These are phyloP conservation scores for Neonectria punicea DNA, from an alignment of 2,329 filamentous ascomycete genomes.

Conservation along the genomic window DNA sequence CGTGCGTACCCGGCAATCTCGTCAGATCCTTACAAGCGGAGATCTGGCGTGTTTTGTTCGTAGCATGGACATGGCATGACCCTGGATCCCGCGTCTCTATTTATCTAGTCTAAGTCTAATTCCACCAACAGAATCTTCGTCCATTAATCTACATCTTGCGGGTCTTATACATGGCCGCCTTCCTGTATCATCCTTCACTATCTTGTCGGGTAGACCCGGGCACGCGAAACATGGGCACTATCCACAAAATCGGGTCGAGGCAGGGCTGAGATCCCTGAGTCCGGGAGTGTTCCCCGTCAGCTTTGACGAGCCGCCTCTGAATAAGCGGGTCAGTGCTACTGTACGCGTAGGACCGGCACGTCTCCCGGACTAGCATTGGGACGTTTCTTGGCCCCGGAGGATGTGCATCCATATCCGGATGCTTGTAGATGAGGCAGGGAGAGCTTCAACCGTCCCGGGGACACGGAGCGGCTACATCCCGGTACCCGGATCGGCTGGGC, in stretches of 20 bases:
- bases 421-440: neutral
- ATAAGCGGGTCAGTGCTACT: conserved; percentile 1
- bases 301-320: neutral
- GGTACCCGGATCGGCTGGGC: conserved; percentile 3
- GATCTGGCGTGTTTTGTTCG: neutral
- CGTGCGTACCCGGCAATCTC: neutral
- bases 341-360: conserved; percentile 10
- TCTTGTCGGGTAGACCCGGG: conserved; percentile 1
- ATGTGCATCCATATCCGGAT: conserved; percentile 8
- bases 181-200: conserved; percentile 10
- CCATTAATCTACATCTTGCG: no score
- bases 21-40: neutral
- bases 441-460: neutral
- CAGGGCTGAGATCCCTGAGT: neutral
- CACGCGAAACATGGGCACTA: conserved; percentile 3
- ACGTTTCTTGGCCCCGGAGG: conserved; percentile 5
- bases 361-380: neutral
- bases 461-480: conserved; percentile 2
- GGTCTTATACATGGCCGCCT: neutral
- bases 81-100: neutral
- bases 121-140: neutral
- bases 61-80: neutral
- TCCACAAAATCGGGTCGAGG: neutral
- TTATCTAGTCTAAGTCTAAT: neutral
- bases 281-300: neutral